Percentiles rank a stretch among this genome's conserved stretches.
phyloP scores from a whole-genome alignment of 176 grass and related monocot species.

The Lolium multiflorum region DNA sequence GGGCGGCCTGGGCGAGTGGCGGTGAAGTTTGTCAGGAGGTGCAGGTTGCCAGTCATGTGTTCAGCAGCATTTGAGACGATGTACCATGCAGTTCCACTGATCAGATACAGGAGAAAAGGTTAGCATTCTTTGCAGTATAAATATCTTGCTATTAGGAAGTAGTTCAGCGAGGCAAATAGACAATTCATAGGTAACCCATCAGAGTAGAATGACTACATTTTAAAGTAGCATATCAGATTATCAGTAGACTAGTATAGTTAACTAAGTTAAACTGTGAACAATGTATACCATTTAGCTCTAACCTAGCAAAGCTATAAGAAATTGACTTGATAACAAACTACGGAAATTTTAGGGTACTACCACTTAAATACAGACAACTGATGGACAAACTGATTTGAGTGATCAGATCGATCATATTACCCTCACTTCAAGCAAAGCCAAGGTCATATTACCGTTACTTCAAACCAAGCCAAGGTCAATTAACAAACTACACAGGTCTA shows the following conservation, averaged over 20 bases:
- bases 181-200: not conserved
- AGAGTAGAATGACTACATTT: not conserved
- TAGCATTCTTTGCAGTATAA: not conserved
- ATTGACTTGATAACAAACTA: too few species aligned
- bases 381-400: too few species aligned
- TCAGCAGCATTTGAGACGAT: slow-evolving; percentile 21
- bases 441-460: too few species aligned
- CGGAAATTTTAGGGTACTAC: not conserved
- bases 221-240: not conserved
- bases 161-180: not conserved
- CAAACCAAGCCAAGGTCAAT: not conserved
- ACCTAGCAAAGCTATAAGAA: not conserved
- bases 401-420: not conserved
- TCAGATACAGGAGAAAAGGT: not conserved
- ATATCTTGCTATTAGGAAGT: not conserved
- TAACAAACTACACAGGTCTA: not conserved
- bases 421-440: too few species aligned
- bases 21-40: slow-evolving; percentile 15
- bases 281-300: not conserved
- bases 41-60: slow-evolving; percentile 29
- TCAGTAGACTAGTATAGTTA: not conserved
- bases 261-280: not conserved
- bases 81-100: slow-evolving; percentile 25
- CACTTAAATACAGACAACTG: not conserved
- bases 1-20: not conserved